A percentile compares a stretch with the other conserved stretches of the same genome.
These are phyloP conservation scores for Rubia balearica DNA, from an alignment of 305 asterid genomes.

Conservation along the genomic window DNA sequence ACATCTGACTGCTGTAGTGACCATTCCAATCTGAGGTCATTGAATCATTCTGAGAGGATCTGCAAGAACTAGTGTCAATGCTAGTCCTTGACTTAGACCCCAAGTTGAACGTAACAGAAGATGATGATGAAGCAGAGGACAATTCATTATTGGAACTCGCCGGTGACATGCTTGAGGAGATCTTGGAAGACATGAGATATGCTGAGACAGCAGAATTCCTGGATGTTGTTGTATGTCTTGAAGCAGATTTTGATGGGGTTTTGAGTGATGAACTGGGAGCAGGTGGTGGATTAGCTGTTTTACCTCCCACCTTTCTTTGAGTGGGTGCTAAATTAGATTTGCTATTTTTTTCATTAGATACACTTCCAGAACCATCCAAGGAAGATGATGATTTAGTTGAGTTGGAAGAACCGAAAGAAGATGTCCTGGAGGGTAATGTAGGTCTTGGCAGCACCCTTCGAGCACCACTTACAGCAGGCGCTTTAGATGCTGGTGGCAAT, in stretches of 20 bases:
- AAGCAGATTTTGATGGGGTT: constrained; percentile 45
- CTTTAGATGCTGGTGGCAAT: constrained; percentile 51
- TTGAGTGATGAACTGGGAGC: constrained; percentile 38
- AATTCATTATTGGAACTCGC: constrained; percentile 93
- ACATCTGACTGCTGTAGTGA: constrained; percentile 30
- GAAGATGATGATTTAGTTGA: constrained; percentile 53
- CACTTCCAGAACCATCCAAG: constrained; percentile 46
- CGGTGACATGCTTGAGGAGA: constrained; percentile 64
- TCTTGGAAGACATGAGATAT: constrained; percentile 46
- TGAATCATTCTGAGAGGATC: constrained; percentile 39
- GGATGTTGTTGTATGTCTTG: constrained; percentile 37
- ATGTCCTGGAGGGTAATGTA: constrained; percentile 34
- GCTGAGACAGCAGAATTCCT: constrained; percentile 46
- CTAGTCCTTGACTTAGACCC: constrained; percentile 56
- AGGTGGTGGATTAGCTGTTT: constrained; percentile 33
- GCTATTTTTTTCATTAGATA: constrained; percentile 36
- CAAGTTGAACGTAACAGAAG: constrained; percentile 51
- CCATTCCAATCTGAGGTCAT: constrained; percentile 28
- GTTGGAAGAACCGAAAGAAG: constrained; percentile 40
- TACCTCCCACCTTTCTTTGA: constrained; percentile 50
- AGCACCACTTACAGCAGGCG: constrained; percentile 34
- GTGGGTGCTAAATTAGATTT: constrained; percentile 39
- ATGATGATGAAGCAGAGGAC: constrained; percentile 83
- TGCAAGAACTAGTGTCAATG: constrained; percentile 51
- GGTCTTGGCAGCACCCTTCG: constrained; percentile 54